These are phyloP conservation scores for Ogataea methylovora DNA, from an alignment of 805 yeast species.

Conservation along the genomic window DNA sequence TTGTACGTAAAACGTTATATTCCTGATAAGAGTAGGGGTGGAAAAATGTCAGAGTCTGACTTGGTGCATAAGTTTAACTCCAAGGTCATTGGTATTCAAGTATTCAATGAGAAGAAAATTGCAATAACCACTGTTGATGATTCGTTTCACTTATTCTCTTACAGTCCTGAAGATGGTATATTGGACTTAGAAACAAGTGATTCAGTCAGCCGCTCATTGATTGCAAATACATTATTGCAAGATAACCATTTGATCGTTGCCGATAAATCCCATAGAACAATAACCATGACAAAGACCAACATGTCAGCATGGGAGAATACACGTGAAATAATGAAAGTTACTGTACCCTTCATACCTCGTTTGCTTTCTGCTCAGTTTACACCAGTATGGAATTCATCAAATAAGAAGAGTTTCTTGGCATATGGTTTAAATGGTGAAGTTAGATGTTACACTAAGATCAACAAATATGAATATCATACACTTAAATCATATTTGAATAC, in stretches of 20 bases:
- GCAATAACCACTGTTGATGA: conserved; percentile 22
- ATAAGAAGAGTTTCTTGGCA: conserved; percentile 14
- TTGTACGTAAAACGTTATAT: no score
- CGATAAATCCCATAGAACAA: conserved; percentile 13
- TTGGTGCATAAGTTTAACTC: conserved; percentile 8
- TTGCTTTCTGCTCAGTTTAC: conserved; percentile 18
- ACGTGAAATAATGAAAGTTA: conserved; percentile 11
- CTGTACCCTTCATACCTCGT: conserved; percentile 26
- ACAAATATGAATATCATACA: conserved; percentile 4
- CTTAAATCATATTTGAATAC: conserved; percentile 1
- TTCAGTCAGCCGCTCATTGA: conserved; percentile 13
- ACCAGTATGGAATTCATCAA: conserved; percentile 25
- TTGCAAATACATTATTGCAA: conserved; percentile 13
- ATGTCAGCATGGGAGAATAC: conserved; percentile 2
- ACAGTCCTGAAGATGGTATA: no score
- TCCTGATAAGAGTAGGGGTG: conserved; percentile 12
- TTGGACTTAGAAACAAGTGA: conserved; percentile 18
- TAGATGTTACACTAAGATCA: conserved; percentile 12
- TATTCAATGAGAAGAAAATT: conserved; percentile 6
- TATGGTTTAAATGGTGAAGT: conserved; percentile 34
- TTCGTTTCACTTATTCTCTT: conserved; percentile 18
- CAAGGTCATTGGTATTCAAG: conserved; percentile 15
- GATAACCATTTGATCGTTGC: conserved; percentile 7
- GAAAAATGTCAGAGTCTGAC: conserved; percentile 14
- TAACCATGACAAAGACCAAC: conserved; percentile 7